These are phyloP conservation scores for Suillus luteus DNA, from an alignment of 768 basidiomycete species.

Conservation along the genomic window DNA sequence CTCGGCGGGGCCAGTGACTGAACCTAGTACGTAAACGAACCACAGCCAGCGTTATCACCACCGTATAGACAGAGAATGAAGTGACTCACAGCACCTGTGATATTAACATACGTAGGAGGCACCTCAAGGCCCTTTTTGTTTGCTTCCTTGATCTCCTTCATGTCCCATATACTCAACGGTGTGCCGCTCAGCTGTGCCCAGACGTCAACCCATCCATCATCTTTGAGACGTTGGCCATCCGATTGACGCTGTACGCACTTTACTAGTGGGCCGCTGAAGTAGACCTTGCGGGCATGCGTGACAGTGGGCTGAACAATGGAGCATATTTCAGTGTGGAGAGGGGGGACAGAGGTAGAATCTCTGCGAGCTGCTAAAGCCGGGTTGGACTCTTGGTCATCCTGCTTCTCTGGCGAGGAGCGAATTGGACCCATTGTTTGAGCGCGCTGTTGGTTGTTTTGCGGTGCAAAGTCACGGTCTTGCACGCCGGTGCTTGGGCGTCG, in stretches of 20 bases:
- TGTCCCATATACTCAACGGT: slow-evolving; percentile 89
- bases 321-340: slow-evolving; percentile 79
- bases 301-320: slow-evolving; percentile 74
- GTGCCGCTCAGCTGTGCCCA: slow-evolving; percentile 92
- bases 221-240: slow-evolving; percentile 73
- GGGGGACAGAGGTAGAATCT: slow-evolving; percentile 33
- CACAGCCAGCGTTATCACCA: slow-evolving; percentile 28
- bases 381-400: slow-evolving; percentile 22
- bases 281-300: slow-evolving; percentile 82
- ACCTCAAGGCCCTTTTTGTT: slow-evolving; percentile 79
- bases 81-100: slow-evolving; percentile 77
- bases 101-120: slow-evolving; percentile 84
- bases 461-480: slow-evolving; percentile 24
- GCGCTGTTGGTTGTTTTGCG: slow-evolving; percentile 32
- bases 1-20: slow-evolving; percentile 65
- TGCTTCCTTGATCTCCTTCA: slow-evolving; percentile 84
- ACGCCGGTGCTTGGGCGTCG: slow-evolving; percentile 17
- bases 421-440: slow-evolving; percentile 33
- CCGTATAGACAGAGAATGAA: slow-evolving; percentile 12
- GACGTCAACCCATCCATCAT: slow-evolving; percentile 81
- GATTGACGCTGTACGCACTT: slow-evolving; percentile 76
- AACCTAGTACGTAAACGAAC: slow-evolving; percentile 81
- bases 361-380: slow-evolving; percentile 26
- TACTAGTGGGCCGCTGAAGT: slow-evolving; percentile 83
- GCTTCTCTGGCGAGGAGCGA: slow-evolving; percentile 19